Conservation (phyloP, 495 filamentous ascomycete genomes). For the Aspergillus leporis region DNA sequence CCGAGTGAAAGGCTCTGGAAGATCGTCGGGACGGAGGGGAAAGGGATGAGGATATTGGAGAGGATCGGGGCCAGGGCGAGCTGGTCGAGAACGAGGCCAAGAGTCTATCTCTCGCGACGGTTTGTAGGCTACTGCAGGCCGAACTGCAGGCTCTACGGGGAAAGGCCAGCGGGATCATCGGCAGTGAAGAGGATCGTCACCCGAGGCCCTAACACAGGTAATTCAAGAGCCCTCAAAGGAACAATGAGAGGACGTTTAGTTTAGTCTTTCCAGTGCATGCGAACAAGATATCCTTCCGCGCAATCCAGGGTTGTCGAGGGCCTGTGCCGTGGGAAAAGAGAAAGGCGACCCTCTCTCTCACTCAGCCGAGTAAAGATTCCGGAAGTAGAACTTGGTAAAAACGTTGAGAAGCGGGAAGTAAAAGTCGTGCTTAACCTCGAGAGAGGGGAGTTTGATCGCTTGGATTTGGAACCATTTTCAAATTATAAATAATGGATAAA, state of each 20-base stretch:
- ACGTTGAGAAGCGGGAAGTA: neutral
- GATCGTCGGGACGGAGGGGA: conserved; percentile 11
- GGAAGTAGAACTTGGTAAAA: neutral
- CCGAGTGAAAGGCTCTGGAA: conserved; percentile 33
- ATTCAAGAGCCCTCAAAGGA: neutral
- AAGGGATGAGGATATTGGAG: conserved; percentile 1
- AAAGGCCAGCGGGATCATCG: conserved; percentile 32
- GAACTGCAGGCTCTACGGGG: conserved; percentile 41
- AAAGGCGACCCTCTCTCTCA: neutral
- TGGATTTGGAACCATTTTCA: conserved; percentile 1
- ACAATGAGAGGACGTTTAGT: neutral
- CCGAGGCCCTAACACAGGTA: neutral
- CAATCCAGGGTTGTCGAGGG: neutral
- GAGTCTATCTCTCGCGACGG: conserved; percentile 28
- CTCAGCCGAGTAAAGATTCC: neutral
- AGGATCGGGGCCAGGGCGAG: conserved; percentile 14
- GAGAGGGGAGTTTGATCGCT: neutral
- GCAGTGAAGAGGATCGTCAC: neutral
- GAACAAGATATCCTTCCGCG: neutral
- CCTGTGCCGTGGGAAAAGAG: neutral
- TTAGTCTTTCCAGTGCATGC: neutral
- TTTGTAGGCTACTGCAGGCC: conserved; percentile 40
- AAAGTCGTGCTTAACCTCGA: neutral
- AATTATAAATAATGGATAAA: conserved; percentile 19
- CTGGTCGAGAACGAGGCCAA: conserved; percentile 16